Base-by-base conservation (phyloP, 2,329 filamentous ascomycete species). In the Thielaviopsis populi region DNA sequence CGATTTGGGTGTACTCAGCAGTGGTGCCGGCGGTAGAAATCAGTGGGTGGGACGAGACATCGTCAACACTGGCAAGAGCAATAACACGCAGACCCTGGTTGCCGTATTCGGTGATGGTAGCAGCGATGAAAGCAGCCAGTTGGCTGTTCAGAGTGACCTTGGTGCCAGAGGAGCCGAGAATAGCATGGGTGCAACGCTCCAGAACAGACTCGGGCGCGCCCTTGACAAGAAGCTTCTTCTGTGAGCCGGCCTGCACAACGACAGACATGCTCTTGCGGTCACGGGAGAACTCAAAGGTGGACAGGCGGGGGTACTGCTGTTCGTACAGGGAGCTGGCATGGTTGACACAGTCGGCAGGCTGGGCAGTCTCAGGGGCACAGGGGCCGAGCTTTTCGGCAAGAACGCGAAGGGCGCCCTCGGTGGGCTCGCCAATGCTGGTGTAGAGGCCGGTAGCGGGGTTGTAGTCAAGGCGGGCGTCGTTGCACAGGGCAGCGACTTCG, bases 241-340 rank as follows among this genome's bases (percentile, higher is more conserved):
- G 75, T 60, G 80, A 78, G 64, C 82, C 86, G 63, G 82, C 80
- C 68, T 87, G 82, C 67, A 95, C 89, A 66, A 97, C 78, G 42
- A 99, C 95, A 59, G 94, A 99, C 94, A 99, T 99, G 75, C 92
- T 97, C 83, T 99, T 99, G 67, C 94, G 85, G 75, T 99, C 94
- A 70, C 94, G 86, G 1, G 94, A 97, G 76, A 99, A 99, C 73
- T 99, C 94, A 70, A 90, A 99, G 11, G 91, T 96, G 8, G 91
- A 87, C 64, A 96, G 80, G 50, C 87, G 84, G 62, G 84, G 83
- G 60, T 86, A 83, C 69, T 83, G 81, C 69, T 84, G 80, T 76
- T 95, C 91, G 73, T 96, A 96, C 75, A 86, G 85, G 68, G 85
- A 81, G 77, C 91, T 97, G 66, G 90, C 85, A 70, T 87, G 83